Percentiles rank a stretch among this genome's conserved stretches.
Conservation (phyloP, 441 rosid species). For the Croton setiger region DNA sequence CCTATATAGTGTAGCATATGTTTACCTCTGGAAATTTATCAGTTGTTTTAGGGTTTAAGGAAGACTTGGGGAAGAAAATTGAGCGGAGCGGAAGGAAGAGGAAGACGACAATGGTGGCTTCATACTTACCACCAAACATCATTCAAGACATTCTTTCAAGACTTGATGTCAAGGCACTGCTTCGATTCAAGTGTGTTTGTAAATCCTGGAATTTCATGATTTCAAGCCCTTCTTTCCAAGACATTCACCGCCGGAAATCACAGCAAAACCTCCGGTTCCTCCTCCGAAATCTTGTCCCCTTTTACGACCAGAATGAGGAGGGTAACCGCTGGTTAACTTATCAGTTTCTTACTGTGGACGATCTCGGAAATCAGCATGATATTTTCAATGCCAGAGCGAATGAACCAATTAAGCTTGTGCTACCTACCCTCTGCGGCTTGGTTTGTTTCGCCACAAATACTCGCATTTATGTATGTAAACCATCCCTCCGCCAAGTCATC, state of each 20-base stretch:
- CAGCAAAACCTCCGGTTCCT: constrained; percentile 1
- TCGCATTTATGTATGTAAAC: constrained; percentile 8
- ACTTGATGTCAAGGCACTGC: neutral
- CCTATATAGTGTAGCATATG: no score
- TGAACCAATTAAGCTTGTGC: constrained; percentile 15
- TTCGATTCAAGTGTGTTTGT: constrained; percentile 13
- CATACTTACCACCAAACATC: neutral
- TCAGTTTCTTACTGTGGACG: neutral
- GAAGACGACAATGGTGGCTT: neutral
- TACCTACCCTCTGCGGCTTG: constrained; percentile 16
- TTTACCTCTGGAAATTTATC: no score
- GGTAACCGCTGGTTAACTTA: neutral
- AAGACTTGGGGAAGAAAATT: neutral
- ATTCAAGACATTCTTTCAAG: constrained; percentile 7
- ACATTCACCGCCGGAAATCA: neutral
- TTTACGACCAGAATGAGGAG: neutral
- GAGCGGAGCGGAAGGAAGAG: no score
- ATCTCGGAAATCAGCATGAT: neutral
- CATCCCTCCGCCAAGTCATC: neutral
- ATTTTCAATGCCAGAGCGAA: constrained; percentile 1
- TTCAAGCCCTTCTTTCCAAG: constrained; percentile 9
- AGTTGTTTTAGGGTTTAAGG: no score
- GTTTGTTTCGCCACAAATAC: constrained; percentile 15
- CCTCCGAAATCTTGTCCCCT: neutral
- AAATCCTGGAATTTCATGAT: constrained; percentile 2